Conservation (phyloP, 441 rosid genomes). For the Mallotus repandus region DNA sequence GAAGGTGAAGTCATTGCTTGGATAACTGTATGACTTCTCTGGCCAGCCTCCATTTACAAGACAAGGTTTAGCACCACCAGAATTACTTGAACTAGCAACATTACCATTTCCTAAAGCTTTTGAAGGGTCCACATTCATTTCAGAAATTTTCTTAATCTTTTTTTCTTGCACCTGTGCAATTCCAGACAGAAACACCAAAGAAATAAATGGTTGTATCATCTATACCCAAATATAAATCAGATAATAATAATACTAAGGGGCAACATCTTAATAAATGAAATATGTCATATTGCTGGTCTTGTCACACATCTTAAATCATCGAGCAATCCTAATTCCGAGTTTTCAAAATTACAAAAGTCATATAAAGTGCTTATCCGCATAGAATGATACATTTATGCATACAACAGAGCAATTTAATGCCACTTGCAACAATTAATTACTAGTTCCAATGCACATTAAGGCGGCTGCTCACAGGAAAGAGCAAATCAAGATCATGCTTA, state of each 20-base stretch:
- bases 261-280: neutral
- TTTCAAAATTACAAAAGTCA: neutral
- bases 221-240: constrained; percentile 8
- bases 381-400: neutral
- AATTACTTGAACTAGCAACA: constrained; percentile 62
- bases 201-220: constrained; percentile 15
- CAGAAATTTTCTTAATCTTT: constrained; percentile 85
- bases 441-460: neutral
- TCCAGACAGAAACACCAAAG: constrained; percentile 13
- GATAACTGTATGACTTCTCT: constrained; percentile 40
- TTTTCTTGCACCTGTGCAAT: constrained; percentile 87
- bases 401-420: neutral
- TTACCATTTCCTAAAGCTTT: constrained; percentile 65
- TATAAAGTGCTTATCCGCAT: neutral
- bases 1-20: constrained; percentile 54
- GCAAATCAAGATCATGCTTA: neutral
- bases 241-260: constrained; percentile 7
- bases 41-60: constrained; percentile 64
- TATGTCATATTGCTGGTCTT: neutral
- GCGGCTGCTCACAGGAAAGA: neutral
- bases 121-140: constrained; percentile 72
- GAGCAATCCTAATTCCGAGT: neutral
- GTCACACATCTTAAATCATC: neutral
- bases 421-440: neutral
- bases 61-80: constrained; percentile 40